Evolutionary conservation across 208 protist species (phyloP).

Genomic region (Crithidia expoeki): DNA sequence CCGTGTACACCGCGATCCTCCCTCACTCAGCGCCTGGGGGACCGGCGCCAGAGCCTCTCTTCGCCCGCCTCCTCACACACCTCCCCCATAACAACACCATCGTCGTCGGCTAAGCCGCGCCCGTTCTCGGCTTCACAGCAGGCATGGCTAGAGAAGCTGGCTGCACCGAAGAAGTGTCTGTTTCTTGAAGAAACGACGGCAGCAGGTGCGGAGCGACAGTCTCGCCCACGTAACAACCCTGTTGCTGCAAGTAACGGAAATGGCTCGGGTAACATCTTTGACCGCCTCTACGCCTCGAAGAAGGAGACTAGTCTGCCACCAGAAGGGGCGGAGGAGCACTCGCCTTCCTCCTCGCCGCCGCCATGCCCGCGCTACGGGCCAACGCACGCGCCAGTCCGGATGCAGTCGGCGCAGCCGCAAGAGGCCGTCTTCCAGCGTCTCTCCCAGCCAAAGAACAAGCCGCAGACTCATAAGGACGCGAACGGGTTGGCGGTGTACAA

Average conservation of each 20-base stretch:
- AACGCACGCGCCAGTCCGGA: not conserved
- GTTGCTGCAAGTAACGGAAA: not conserved
- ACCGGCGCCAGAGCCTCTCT: not conserved
- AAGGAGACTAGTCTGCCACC: not conserved
- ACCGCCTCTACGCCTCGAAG: constrained; percentile 21
- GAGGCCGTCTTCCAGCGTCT: constrained; percentile 34
- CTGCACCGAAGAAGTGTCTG: constrained; percentile 19
- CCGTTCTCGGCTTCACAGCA: constrained; percentile 12
- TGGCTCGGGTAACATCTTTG: constrained; percentile 14
- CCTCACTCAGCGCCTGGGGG: not conserved
- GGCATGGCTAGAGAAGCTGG: constrained; percentile 28
- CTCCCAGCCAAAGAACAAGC: constrained; percentile 26
- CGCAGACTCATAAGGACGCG: constrained; percentile 7
- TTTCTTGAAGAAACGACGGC: not conserved
- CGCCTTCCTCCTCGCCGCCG: not conserved
- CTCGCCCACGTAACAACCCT: not conserved
- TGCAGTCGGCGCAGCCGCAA: constrained; percentile 1
- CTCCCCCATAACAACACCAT: not conserved
- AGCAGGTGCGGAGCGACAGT: not conserved
- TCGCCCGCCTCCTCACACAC: constrained; percentile 2
- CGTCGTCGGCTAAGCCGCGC: not conserved
- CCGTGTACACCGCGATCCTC: constrained; percentile 8
- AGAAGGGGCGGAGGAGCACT: not conserved
- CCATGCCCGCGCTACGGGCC: not conserved
- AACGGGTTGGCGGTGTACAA: constrained; percentile 2